Conservation (phyloP, 202 grass and related monocot species). For the Musa balbisiana region DNA sequence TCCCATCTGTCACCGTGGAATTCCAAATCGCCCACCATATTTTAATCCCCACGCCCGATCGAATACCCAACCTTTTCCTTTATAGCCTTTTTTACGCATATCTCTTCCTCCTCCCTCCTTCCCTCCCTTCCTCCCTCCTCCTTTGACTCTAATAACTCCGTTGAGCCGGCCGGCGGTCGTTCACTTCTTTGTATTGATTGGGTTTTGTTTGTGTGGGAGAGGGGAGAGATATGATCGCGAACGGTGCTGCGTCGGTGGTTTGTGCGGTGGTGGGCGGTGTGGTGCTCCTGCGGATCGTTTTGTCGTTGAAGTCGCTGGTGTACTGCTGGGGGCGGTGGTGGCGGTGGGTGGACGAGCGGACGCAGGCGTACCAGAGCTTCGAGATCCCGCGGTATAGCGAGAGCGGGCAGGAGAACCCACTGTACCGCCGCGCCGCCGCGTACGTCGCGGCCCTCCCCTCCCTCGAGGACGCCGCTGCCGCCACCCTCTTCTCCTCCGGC, state of each 20-base stretch:
- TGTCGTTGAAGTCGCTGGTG: conserved; percentile 67
- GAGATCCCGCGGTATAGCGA: conserved; percentile 50
- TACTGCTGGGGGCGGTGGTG: conserved; percentile 47
- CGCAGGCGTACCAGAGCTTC: conserved; percentile 91
- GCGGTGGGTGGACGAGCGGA: conserved; percentile 57
- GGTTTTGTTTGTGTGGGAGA: background rate
- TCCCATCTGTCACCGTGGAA: too few relatives aligned
- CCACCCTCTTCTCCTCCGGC: conserved; percentile 58
- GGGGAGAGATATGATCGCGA: background rate
- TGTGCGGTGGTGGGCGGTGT: conserved; percentile 23
- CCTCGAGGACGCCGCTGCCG: conserved; percentile 59
- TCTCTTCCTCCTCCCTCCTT: too few relatives aligned
- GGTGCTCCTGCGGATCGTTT: conserved; percentile 40
- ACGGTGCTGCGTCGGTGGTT: background rate
- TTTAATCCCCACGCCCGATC: too few relatives aligned
- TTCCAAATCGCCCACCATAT: too few relatives aligned
- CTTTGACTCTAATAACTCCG: too few relatives aligned
- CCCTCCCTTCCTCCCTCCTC: too few relatives aligned
- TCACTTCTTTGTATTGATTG: too few relatives aligned
- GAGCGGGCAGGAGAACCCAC: conserved; percentile 53
- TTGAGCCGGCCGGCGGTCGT: too few relatives aligned
- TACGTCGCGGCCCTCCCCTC: conserved; percentile 73
- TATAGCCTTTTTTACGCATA: too few relatives aligned
- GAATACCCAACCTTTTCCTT: too few relatives aligned
- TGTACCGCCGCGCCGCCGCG: conserved; percentile 60